These are phyloP conservation scores for Camellia lanceoleosa DNA, from an alignment of 148 eudicot species.

Conservation along the genomic window DNA sequence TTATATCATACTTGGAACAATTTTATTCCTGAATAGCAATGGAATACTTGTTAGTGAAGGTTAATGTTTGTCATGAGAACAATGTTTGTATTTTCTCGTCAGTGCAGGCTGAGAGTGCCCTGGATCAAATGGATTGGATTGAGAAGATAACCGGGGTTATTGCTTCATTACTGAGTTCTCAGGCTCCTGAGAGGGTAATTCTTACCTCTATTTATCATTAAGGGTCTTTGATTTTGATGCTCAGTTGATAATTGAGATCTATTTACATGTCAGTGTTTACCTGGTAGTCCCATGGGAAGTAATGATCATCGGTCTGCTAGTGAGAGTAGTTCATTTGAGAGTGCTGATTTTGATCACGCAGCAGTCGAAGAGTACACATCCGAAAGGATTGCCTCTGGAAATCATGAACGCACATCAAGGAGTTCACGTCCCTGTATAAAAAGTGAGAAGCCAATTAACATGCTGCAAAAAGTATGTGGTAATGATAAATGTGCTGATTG, in stretches of 20 bases:
- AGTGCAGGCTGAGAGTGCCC: constrained; percentile 89
- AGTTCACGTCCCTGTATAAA: constrained; percentile 56
- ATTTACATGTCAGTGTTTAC: constrained; percentile 56
- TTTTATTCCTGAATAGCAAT: background rate
- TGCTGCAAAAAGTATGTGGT: constrained; percentile 72
- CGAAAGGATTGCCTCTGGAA: constrained; percentile 54
- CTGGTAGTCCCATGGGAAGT: constrained; percentile 71
- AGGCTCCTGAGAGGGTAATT: constrained; percentile 88
- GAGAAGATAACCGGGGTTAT: constrained; percentile 97
- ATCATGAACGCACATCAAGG: constrained; percentile 59
- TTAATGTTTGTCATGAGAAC: constrained; percentile 10
- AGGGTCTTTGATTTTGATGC: constrained; percentile 11
- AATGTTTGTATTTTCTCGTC: constrained; percentile 16
- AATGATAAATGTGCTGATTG: constrained; percentile 95
- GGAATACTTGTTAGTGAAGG: background rate
- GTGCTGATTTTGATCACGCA: constrained; percentile 76
- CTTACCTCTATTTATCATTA: background rate
- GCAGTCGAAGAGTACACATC: constrained; percentile 63
- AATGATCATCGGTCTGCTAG: constrained; percentile 82
- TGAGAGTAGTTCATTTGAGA: constrained; percentile 96
- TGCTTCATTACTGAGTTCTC: constrained; percentile 93
- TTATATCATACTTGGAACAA: background rate
- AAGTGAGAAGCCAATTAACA: constrained; percentile 75
- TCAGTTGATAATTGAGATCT: constrained; percentile 10
- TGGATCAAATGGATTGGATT: constrained; percentile 99